Percentiles rank a stretch among this genome's conserved stretches.
phyloP scores from a whole-genome alignment of 2,329 filamentous ascomycete species.

The Sarocladium oryzae region DNA sequence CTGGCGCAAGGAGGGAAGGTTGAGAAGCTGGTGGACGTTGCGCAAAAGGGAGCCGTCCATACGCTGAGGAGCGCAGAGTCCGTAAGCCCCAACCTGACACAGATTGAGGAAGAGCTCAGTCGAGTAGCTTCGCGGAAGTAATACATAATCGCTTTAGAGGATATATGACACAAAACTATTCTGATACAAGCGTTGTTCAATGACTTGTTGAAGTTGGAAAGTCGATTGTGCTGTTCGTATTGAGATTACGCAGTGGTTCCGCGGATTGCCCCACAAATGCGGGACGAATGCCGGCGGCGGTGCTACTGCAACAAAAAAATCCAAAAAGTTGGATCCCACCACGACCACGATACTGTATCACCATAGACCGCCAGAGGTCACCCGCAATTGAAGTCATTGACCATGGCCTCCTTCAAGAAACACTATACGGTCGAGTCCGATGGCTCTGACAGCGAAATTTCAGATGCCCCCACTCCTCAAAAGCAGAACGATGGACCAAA shows the following conservation, averaged over 20 bases:
- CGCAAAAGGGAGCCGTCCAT: constrained; percentile 73
- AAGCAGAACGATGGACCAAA: background rate
- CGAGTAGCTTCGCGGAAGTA: background rate
- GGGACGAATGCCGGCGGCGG: background rate
- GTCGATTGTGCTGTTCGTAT: background rate
- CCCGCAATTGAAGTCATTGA: background rate
- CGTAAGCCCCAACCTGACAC: constrained; percentile 55
- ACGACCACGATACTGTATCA: constrained; percentile 8
- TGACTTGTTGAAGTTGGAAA: too few relatives aligned
- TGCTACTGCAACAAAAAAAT: constrained; percentile 13
- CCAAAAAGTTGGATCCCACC: constrained; percentile 11
- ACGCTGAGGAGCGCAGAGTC: constrained; percentile 70
- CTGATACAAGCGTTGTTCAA: too few relatives aligned
- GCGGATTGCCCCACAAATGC: constrained; percentile 4
- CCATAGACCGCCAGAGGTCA: background rate
- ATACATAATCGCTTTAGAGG: background rate
- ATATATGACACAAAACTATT: too few relatives aligned
- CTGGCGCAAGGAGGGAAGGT: constrained; percentile 54
- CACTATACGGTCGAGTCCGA: constrained; percentile 10
- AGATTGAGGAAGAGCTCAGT: constrained; percentile 27
- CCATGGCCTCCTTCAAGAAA: constrained; percentile 8
- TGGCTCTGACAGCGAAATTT: constrained; percentile 14
- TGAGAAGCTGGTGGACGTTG: constrained; percentile 64
- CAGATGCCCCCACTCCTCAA: constrained; percentile 8
- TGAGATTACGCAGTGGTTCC: background rate